Evolutionary conservation across 1,139 yeast species (phyloP), one percentile per base, ranked within the genome.

Genomic region (Hansenula lynferdii): DNA sequence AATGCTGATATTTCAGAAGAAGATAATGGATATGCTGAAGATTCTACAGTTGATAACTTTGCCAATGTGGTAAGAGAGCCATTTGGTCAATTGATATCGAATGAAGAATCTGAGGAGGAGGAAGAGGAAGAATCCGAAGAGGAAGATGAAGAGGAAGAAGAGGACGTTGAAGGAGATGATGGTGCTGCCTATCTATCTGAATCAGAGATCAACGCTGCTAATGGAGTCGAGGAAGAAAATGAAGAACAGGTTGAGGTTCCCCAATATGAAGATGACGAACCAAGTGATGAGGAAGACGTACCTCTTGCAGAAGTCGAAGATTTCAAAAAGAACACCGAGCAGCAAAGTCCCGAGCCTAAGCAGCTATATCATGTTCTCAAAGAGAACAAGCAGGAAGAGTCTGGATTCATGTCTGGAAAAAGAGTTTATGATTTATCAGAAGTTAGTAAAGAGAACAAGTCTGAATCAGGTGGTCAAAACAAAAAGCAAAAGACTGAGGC

Each of bases 41-140:
- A 54, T 31, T 38, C 36, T 8, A 9, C 24, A n/a, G 10, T 42
- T 18, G 37, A 23, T 1, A 36, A 16, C 16, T 33, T 34, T 27
- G 42, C 36, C 15, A 37, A 34, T 36, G 43, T 41, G 12, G 45
- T 45, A 24, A 49, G 48, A 21, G 62, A 58, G 10, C 62, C 55
- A 37, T 75, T 73, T 72, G 81, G 80, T 6, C 56, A 55, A 39
- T 48, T 74, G 5, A 59, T 62, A 32, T 58, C 55, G 6, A 58
- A 54, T 16, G 71, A 60, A 21, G 74, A 65, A 25, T 57, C 61
- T 0, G 65, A 61, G 3, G 63, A 54, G 6, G 70, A 60, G 2
- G 68, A n/a, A n/a, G n/a, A n/a, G n/a, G n/a, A 58, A 2, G 67
- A 59, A 7, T 63, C 54, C 9, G 60, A 55, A 3, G 65, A 60